A percentile compares a stretch with the other conserved stretches of the same genome.
Evolutionary conservation across 2,329 filamentous ascomycete genomes (phyloP).

Genomic region (Eutypa lata): DNA sequence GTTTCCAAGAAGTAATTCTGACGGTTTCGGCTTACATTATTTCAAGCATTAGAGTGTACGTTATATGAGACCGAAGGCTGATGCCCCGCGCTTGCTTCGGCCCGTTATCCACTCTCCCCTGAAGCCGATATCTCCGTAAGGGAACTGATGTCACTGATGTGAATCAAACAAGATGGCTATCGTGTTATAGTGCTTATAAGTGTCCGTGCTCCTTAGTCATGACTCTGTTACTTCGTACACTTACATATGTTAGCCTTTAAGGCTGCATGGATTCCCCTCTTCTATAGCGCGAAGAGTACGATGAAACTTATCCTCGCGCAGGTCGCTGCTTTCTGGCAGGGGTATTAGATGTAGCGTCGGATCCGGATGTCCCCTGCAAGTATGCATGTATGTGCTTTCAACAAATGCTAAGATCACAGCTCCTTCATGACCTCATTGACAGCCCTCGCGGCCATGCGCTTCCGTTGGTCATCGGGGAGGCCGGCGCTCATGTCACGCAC

Average conservation of each 20-base stretch:
- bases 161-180: background rate
- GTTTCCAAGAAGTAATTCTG: too few species aligned
- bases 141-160: background rate
- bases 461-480: conserved; percentile 58
- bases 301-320: too few species aligned
- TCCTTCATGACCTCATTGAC: conserved; percentile 65
- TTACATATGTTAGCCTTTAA: too few species aligned
- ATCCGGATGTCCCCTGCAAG: background rate
- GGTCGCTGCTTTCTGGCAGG: too few species aligned
- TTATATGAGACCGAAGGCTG: background rate
- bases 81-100: background rate
- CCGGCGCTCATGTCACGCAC: conserved; percentile 58
- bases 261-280: too few species aligned
- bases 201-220: too few species aligned
- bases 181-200: too few species aligned
- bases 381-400: background rate
- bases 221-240: too few species aligned
- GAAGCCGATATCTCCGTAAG: background rate
- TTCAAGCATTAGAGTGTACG: too few species aligned
- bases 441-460: conserved; percentile 57
- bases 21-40: too few species aligned
- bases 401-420: conserved; percentile 30
- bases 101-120: background rate
- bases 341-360: background rate
- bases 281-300: too few species aligned